Percentiles rank a stretch among this genome's conserved stretches.
These are phyloP conservation scores for Diutina siamensis DNA, from an alignment of 1,139 yeast genomes.

Conservation along the genomic window DNA sequence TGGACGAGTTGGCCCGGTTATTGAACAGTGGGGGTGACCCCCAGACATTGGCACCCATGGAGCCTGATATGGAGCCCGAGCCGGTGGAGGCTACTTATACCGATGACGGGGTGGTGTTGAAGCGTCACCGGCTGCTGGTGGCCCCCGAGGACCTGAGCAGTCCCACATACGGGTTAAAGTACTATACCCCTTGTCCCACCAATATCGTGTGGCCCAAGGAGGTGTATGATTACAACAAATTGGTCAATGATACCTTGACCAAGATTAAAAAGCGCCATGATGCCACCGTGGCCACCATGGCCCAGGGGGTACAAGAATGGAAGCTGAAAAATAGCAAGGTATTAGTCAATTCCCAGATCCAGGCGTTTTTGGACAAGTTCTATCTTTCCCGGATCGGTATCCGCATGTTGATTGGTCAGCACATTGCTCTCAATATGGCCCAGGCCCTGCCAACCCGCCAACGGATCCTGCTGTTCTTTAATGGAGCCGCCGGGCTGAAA, in stretches of 20 bases:
- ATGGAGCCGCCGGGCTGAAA: slow-evolving; percentile 13
- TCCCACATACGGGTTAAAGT: slow-evolving; percentile 42
- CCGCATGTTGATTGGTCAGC: slow-evolving; percentile 84
- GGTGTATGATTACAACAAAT: slow-evolving; percentile 58
- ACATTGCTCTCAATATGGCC: slow-evolving; percentile 65
- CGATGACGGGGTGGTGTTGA: slow-evolving; percentile 45
- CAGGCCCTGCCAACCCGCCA: slow-evolving; percentile 39
- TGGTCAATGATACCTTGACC: slow-evolving; percentile 54
- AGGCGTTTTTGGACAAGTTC: slow-evolving; percentile 68
- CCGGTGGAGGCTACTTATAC: slow-evolving; percentile 14
- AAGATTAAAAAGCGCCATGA: slow-evolving; percentile 78
- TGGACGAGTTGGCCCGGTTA: slow-evolving; percentile 25
- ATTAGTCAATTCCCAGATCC: slow-evolving; percentile 51
- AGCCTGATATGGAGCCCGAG: slow-evolving; percentile 5
- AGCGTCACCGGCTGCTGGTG: slow-evolving; percentile 13
- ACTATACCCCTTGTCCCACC: slow-evolving; percentile 46
- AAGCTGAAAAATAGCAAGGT: slow-evolving; percentile 42
- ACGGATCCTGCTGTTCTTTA: slow-evolving; percentile 23
- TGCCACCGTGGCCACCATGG: slow-evolving; percentile 88
- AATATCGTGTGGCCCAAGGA: slow-evolving; percentile 60
- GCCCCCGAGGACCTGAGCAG: slow-evolving; percentile 9
- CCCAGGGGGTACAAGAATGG: slow-evolving; percentile 91
- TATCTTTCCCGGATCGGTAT: slow-evolving; percentile 85
- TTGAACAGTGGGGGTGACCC: slow-evolving; percentile 12
- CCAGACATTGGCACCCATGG: slow-evolving; percentile 6